Conservation (phyloP, 768 basidiomycete species). For the Suillus plorans region DNA sequence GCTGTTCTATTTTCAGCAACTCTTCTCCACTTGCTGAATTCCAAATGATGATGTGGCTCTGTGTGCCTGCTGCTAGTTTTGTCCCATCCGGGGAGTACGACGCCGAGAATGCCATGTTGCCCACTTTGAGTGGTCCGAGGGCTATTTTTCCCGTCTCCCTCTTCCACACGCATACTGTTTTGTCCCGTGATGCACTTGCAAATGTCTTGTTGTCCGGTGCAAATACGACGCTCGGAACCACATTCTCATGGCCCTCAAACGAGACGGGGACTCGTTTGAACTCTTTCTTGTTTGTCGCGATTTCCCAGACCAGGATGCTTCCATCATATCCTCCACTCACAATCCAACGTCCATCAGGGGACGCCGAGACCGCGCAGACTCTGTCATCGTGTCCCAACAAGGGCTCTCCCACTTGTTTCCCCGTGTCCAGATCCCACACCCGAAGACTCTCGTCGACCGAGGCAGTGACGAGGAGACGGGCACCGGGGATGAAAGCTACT, state of each 20-base stretch:
- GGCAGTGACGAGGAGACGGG: not conserved
- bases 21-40: not conserved
- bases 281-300: not conserved
- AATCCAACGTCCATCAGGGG: not conserved
- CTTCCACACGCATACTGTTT: not conserved
- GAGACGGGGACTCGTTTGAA: not conserved
- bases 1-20: not conserved
- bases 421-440: not conserved
- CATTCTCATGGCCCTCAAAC: not conserved
- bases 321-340: not conserved
- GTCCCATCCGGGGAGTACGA: not conserved
- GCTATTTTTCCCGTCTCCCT: not conserved
- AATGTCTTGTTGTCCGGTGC: not conserved
- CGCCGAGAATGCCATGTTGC: not conserved
- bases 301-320: not conserved
- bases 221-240: fast-evolving
- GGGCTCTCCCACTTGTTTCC: not conserved
- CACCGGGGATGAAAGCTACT: not conserved
- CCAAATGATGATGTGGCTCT: not conserved
- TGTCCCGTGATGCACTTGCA: not conserved
- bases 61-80: not conserved
- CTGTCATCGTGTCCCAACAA: not conserved
- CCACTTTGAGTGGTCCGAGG: not conserved
- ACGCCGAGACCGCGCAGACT: not conserved
- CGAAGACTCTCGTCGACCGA: not conserved